phyloP scores from a whole-genome alignment of 192 early-diverging fungal genomes.

The Phlyctochytrium arcticum region DNA sequence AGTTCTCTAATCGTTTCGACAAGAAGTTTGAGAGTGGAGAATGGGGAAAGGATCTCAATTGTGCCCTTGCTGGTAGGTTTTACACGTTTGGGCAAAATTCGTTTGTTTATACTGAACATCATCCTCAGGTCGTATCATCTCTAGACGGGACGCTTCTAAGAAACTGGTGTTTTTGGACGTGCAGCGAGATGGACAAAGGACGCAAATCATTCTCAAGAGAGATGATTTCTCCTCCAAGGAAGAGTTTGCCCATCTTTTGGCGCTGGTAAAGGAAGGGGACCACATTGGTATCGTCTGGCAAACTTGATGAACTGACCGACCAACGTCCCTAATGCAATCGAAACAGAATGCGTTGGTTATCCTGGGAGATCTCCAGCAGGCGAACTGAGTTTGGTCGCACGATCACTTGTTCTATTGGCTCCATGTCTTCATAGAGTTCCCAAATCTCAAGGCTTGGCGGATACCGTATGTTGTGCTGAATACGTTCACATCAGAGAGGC shows the following conservation, averaged over 20 bases:
- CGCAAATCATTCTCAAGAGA: slow-evolving; percentile 68
- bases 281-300: slow-evolving; percentile 46
- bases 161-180: slow-evolving; percentile 74
- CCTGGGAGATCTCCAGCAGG: slow-evolving; percentile 68
- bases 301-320: background rate
- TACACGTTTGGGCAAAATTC: background rate
- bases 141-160: slow-evolving; percentile 65
- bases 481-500: too few relatives aligned
- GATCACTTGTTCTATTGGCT: slow-evolving; percentile 50
- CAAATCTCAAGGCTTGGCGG: slow-evolving; percentile 29
- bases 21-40: background rate
- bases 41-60: background rate
- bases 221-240: slow-evolving; percentile 30
- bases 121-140: slow-evolving; percentile 43
- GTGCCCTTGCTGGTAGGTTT: background rate
- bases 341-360: slow-evolving; percentile 46
- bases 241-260: slow-evolving; percentile 42
- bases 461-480: slow-evolving; percentile 5
- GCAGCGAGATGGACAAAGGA: slow-evolving; percentile 46
- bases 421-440: slow-evolving; percentile 72
- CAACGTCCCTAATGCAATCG: background rate
- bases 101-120: too few relatives aligned
- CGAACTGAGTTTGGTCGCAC: slow-evolving; percentile 65
- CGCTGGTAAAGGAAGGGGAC: slow-evolving; percentile 56
- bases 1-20: background rate